phyloP scores from a whole-genome alignment of 1,284 basidiomycete genomes.

The Chalciporus sp. region DNA sequence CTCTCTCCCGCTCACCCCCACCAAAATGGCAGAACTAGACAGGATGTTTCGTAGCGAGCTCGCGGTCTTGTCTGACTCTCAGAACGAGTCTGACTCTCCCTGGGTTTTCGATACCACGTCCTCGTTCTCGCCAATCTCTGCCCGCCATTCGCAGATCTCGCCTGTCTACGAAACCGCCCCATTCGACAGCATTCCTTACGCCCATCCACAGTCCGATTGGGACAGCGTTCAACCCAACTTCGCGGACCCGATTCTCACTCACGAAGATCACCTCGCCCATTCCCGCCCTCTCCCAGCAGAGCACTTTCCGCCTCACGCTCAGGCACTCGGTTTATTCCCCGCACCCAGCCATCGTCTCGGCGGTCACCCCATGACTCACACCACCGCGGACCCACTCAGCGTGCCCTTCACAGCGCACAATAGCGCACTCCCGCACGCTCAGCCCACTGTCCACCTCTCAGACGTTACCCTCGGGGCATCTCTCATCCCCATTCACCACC shows the following conservation, averaged over 20 bases:
- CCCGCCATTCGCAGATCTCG: not conserved
- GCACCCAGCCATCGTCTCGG: slow-evolving; percentile 5
- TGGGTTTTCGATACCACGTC: slow-evolving; percentile 9
- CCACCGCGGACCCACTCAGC: not conserved
- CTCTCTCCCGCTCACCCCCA: not conserved
- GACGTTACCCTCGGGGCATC: slow-evolving; percentile 14
- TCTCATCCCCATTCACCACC: not conserved
- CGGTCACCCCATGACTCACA: not conserved
- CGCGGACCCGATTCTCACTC: not conserved
- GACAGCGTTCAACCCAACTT: not conserved
- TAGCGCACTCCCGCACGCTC: not conserved
- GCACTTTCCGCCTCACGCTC: not conserved
- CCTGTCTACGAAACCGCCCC: slow-evolving; percentile 2
- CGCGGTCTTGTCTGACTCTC: slow-evolving; percentile 15
- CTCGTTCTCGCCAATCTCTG: not conserved
- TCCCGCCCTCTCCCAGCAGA: not conserved
- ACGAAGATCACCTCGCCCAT: not conserved
- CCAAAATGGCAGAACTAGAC: slow-evolving; percentile 27
- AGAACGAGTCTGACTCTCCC: not conserved
- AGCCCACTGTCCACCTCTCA: slow-evolving; percentile 25
- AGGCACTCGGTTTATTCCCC: slow-evolving; percentile 16
- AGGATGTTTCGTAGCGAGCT: slow-evolving; percentile 28
- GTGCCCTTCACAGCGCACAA: not conserved
- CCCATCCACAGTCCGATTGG: not conserved
- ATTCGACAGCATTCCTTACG: not conserved